Evolutionary conservation across 192 early-diverging fungal genomes (phyloP), one percentile per base, ranked within the genome.

Genomic region (Radiomyces spectabilis): DNA sequence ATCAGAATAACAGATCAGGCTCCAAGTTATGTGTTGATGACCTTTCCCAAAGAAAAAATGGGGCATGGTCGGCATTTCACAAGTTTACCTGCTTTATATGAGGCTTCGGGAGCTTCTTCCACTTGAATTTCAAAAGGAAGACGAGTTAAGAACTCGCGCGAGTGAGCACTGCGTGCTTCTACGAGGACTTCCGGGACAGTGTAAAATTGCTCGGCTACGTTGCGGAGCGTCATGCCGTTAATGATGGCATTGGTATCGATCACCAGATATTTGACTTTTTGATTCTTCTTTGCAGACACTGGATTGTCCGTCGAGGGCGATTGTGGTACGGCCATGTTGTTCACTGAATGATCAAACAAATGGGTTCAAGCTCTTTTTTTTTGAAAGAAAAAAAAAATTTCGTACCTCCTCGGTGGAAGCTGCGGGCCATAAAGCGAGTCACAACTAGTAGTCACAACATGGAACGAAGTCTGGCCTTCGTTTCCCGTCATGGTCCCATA

Each of bases 101-200:
- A 72, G 29, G 85, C 74, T 29, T 88, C 85, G 19, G 66, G 68
- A 15, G 88, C 87, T 25, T 71, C 68, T 37, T 73, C 63, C 22
- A 78, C 63, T 43, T 81, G 43, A 26, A 91, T 63, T 52, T 84
- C 70, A 65, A 87, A 86, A 13, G 81, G 82, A 30, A 86, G 65
- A 47, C 62, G 55, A 25, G 61, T 71, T 6, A 91, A 52, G 29
- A 63, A 73, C 16, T 87, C 78, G 18, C 83, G 69, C 7, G 94
- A 73, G 10, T 78, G 71, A 37, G 68, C 68, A 71, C 92, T 93
- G 16, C 89, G 80, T 43, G 96, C 78, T 72, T 97, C 94, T 30
- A 59, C 61, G 22, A 93, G 41, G 3, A 97, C 90, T 59, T 97
- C 94, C 6, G 93, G 91, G 4, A 90, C 76, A 10, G 94, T 94